Evolutionary conservation across 2,329 filamentous ascomycete genomes (phyloP), one percentile per base, ranked within the genome.

Genomic region (Aureobasidium sp.): DNA sequence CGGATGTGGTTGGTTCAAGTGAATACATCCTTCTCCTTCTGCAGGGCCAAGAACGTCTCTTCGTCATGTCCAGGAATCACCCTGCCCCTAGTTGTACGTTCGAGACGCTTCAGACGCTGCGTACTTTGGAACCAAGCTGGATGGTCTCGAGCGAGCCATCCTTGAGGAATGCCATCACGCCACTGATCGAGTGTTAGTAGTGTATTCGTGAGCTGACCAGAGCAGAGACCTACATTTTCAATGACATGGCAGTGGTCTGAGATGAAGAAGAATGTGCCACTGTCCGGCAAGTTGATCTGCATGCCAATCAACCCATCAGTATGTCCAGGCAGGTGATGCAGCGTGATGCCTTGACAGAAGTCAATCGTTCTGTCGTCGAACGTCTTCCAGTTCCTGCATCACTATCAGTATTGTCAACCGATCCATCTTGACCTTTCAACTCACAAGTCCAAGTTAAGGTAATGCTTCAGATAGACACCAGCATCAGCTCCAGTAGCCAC

Each of bases 61-160:
- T 74, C 70, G 49, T 74, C 72, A 63, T 74, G 71, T 3, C 72
- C 71, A 10, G 71, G 70, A n/a, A 73, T 69, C 25, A 73, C 67
- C 30, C 68, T 61, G 16, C 70, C 70, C 34, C 68, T 63, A 3
- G 70, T 72, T 32, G 65, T 66, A 10, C 69, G 63, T 42, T 70
- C 67, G 5, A 73, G 63, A 29, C 70, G 69, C 65, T 72, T 72
- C 9, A 73, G 67, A 29, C 70, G 65, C 57, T 71, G 70, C 5
- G 70, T 73, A 25, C 68, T 70, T 25, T 68, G 68, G 61, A 73
- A 73, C 69, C 71, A 73, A 13, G 70, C 70, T 15, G 70, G 68
- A 63, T 73, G 71, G 62, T 73, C 70, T 42, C 71, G 63, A 32
- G 71, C 71, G 2, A 74, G 68, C 71, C 72, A 73, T 9, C 70